These are phyloP conservation scores for Trichophyton simii DNA, from an alignment of 2,329 filamentous ascomycete genomes.

Conservation along the genomic window DNA sequence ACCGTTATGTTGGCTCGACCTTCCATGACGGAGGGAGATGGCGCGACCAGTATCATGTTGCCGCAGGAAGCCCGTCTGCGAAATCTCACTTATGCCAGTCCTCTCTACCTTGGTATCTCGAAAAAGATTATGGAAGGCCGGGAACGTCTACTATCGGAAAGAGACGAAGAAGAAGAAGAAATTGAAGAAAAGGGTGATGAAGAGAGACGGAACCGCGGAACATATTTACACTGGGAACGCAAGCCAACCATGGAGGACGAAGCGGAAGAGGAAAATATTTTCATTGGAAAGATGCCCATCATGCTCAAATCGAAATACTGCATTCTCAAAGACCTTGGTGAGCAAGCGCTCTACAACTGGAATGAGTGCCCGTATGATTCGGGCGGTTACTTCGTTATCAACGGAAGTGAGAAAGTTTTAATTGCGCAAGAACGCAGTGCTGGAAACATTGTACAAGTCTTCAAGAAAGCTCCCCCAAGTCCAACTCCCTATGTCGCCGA, in stretches of 20 bases:
- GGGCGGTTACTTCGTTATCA: conserved; percentile 98
- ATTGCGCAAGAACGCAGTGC: conserved; percentile 96
- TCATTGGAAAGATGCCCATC: conserved; percentile 89
- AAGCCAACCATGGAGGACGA: conserved; percentile 36
- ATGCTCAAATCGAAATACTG: conserved; percentile 98
- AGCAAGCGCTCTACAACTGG: conserved; percentile 76
- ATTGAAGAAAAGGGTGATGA: conserved; percentile 36
- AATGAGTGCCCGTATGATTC: conserved; percentile 98
- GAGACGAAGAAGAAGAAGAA: conserved; percentile 41
- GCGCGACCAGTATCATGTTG: conserved; percentile 69
- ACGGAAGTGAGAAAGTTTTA: conserved; percentile 94
- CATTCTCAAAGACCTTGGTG: conserved; percentile 68
- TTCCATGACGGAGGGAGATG: conserved; percentile 85
- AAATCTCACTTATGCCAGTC: conserved; percentile 89
- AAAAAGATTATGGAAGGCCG: conserved; percentile 75
- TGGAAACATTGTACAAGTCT: conserved; percentile 97
- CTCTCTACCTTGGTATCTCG: conserved; percentile 77
- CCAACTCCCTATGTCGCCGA: conserved; percentile 89
- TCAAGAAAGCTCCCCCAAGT: conserved; percentile 91
- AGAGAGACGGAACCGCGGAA: conserved; percentile 34
- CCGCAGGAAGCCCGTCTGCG: conserved; percentile 92
- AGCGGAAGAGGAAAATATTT: conserved; percentile 59
- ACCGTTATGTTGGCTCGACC: conserved; percentile 79
- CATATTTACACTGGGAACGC: conserved; percentile 38
- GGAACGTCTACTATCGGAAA: conserved; percentile 61